Evolutionary conservation across 2,329 filamentous ascomycete genomes (phyloP).

Genomic region (Coniosporium uncinatum): DNA sequence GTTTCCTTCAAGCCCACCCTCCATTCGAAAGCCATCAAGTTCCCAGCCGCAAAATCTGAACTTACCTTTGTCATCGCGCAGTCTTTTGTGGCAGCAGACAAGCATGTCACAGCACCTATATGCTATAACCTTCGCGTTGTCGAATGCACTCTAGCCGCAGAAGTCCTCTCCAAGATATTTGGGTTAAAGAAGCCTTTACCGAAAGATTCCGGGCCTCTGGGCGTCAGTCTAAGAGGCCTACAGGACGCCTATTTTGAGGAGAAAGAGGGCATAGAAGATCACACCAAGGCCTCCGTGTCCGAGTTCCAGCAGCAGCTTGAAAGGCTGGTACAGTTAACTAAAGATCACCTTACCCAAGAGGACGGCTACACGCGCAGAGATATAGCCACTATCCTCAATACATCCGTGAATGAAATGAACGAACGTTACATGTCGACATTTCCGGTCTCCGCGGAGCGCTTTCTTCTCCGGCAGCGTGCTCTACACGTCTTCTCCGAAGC

Average conservation of each 20-base stretch:
- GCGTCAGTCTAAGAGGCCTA: constrained; percentile 79
- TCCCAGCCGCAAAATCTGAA: constrained; percentile 77
- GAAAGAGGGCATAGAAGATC: constrained; percentile 38
- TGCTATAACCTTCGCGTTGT: constrained; percentile 98
- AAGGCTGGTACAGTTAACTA: constrained; percentile 63
- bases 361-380: constrained; percentile 88
- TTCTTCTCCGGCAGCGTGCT: constrained; percentile 83
- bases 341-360: constrained; percentile 67
- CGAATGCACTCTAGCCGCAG: constrained; percentile 86
- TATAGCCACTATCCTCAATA: constrained; percentile 65
- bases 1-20: constrained; percentile 85
- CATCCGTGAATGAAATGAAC: constrained; percentile 68
- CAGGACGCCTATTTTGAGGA: constrained; percentile 74
- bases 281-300: constrained; percentile 35
- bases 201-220: constrained; percentile 75
- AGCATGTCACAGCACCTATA: constrained; percentile 87
- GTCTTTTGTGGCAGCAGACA: constrained; percentile 90
- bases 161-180: constrained; percentile 54
- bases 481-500: constrained; percentile 91
- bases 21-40: constrained; percentile 68
- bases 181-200: constrained; percentile 56
- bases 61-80: constrained; percentile 92
- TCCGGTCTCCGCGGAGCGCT: constrained; percentile 80
- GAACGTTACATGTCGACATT: constrained; percentile 80
- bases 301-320: constrained; percentile 59